Conservation (phyloP, 306 rosid genomes). For the Vigna radiata region DNA sequence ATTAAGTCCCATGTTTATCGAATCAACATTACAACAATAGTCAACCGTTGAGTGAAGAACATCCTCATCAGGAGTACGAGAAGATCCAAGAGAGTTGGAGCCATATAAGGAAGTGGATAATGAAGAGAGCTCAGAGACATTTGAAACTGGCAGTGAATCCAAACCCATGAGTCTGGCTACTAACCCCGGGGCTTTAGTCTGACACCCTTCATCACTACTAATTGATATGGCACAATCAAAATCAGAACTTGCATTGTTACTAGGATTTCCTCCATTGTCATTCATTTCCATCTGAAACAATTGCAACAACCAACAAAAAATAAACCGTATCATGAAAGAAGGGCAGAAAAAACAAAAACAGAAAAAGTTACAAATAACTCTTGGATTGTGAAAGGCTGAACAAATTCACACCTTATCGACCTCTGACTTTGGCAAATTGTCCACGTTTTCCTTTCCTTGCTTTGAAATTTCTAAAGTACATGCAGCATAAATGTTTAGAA, state of each 20-base stretch:
- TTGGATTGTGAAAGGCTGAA: not conserved
- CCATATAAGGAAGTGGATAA: conserved; percentile 49
- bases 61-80: conserved; percentile 52
- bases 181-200: conserved; percentile 63
- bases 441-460: conserved; percentile 61
- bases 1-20: conserved; percentile 53
- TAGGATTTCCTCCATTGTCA: conserved; percentile 55
- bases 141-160: conserved; percentile 69
- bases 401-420: conserved; percentile 51
- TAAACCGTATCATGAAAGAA: not conserved
- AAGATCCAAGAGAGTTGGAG: conserved; percentile 50
- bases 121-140: conserved; percentile 48
- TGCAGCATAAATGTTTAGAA: conserved; percentile 37
- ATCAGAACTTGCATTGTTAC: conserved; percentile 50
- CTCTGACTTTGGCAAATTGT: conserved; percentile 50
- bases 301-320: conserved; percentile 10
- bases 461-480: conserved; percentile 52
- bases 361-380: not conserved
- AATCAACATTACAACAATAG: conserved; percentile 44
- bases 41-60: conserved; percentile 46
- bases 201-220: conserved; percentile 62
- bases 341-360: not conserved
- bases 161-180: conserved; percentile 90
- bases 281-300: conserved; percentile 52
- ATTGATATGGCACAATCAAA: conserved; percentile 57